phyloP scores from a whole-genome alignment of 352 stramenopile species.

The Globisporangium ultimum region DNA sequence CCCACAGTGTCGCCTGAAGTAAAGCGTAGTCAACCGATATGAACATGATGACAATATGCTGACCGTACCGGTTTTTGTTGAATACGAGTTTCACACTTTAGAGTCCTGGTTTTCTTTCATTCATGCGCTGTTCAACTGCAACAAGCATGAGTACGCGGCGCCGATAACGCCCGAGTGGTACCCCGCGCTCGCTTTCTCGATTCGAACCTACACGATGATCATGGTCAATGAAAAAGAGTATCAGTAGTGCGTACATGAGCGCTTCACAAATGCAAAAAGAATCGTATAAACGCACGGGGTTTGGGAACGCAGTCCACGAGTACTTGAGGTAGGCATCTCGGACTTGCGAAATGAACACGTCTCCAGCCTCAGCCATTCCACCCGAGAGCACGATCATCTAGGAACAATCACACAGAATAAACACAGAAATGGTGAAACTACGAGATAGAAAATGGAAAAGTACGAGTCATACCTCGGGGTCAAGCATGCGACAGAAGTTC shows the following conservation, averaged over 20 bases:
- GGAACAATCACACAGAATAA: neutral
- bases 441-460: neutral
- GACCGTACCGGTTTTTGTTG: no score
- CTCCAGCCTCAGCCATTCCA: constrained; percentile 68
- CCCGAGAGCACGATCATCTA: constrained; percentile 82
- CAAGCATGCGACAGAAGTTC: constrained; percentile 69
- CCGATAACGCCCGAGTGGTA: constrained; percentile 85
- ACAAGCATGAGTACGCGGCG: constrained; percentile 41
- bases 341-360: constrained; percentile 69
- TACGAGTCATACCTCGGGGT: constrained; percentile 54
- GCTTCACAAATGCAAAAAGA: no score
- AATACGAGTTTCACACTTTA: no score
- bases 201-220: constrained; percentile 35
- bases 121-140: neutral
- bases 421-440: neutral
- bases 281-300: constrained; percentile 38
- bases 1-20: no score
- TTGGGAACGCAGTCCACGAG: constrained; percentile 67
- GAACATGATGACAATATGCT: no score
- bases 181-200: constrained; percentile 77
- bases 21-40: no score
- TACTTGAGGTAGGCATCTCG: constrained; percentile 59
- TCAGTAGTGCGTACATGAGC: no score
- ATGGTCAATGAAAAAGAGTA: neutral
- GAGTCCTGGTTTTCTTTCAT: neutral